Evolutionary conservation across 2,329 filamentous ascomycete genomes (phyloP), one percentile per base, ranked within the genome.

Genomic region (Volutella citrinella): DNA sequence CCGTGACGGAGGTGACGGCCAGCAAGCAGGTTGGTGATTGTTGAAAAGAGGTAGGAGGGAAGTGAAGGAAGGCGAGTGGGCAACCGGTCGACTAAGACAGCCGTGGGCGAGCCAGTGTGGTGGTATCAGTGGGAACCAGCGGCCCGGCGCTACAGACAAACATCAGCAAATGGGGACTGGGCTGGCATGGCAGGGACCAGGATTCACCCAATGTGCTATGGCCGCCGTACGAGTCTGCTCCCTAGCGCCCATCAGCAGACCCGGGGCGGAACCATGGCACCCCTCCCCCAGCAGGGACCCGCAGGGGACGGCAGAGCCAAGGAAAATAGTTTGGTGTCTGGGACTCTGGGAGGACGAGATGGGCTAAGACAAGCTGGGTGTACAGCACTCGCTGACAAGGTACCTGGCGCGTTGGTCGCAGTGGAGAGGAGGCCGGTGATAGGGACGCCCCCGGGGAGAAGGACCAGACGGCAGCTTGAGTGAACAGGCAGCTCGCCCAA

Each of bases 101-200:
- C 37, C 42, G 46, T 33, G 40, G 32, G 31, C 17, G 25, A 36
- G 32, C 48, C 49, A 43, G 44, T 30, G 37, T 51, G 45, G 45
- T 52, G 49, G 49, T 52, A 52, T 42, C 30, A 42, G 49, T 52
- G 48, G 49, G 28, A 37, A 46, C 38, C 31, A 43, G 49, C 43
- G 45, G 40, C 49, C 49, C 47, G 49, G 49, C 40, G 46, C 40
- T 47, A 38, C 40, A 38, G 38, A 43, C 42, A 36, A 41, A 38
- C 37, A 48, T 34, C 36, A 46, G 36, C 49, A 45, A 52, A 52
- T 52, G 20, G 45, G 34, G 34, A 32, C 26, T 32, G 27, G 32
- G 23, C 32, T 34, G 37, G 18, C 19, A 27, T 21, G 25, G 30
- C 35, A 38, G 40, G 43, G 38, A 35, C 38, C 35, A 32, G 26